phyloP scores from a whole-genome alignment of 345 rosid species.

The Cardamine resedifolia region DNA sequence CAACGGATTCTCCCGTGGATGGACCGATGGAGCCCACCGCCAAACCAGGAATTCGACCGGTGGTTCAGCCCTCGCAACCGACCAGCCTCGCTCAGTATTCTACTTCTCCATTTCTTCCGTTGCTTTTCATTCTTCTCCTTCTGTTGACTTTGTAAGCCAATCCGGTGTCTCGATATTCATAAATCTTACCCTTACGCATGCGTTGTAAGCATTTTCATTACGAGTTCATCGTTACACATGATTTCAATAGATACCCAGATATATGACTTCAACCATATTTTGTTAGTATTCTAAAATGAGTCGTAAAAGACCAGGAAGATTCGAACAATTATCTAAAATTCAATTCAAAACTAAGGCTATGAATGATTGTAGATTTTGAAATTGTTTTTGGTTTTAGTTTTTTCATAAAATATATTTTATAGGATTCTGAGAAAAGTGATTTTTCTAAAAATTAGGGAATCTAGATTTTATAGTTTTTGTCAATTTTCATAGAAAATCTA shows the following conservation, averaged over 20 bases:
- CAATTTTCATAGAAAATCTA: no score
- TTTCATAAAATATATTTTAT: no score
- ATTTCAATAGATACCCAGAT: background rate
- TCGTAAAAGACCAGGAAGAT: background rate
- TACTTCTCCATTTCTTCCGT: conserved; percentile 21
- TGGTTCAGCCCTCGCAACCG: conserved; percentile 34
- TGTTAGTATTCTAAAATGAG: no score
- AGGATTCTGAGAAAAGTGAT: no score
- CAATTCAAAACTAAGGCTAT: no score
- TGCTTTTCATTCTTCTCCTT: conserved; percentile 16
- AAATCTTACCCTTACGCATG: background rate
- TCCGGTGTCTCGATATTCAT: background rate
- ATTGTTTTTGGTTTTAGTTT: no score
- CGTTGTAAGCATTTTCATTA: background rate
- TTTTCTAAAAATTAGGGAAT: no score
- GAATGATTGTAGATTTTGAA: no score
- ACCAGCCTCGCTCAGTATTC: conserved; percentile 29
- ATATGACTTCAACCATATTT: background rate
- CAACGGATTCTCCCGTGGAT: conserved; percentile 2
- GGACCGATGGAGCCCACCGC: conserved; percentile 13
- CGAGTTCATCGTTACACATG: background rate
- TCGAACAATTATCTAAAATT: background rate
- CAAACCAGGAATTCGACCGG: conserved; percentile 35
- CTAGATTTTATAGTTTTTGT: no score
- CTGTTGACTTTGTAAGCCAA: conserved; percentile 18